Base-by-base conservation (phyloP, 225 moss, liverwort and hornwort species). In the Neckera pumila region DNA sequence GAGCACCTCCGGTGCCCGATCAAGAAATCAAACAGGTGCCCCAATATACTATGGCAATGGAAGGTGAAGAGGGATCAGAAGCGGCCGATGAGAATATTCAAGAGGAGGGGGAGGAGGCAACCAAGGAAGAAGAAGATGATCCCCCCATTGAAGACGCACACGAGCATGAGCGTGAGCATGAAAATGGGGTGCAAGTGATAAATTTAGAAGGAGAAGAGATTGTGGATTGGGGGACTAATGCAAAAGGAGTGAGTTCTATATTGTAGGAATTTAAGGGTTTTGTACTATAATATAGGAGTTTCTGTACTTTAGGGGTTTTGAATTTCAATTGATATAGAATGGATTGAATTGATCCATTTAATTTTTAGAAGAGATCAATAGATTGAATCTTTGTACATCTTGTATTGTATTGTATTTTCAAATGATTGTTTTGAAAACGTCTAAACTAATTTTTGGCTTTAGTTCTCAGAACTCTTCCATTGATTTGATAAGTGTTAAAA, bases 81-180 rank as follows among this genome's bases (percentile, higher is more conserved):
- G 67, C 17, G 3, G 9, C 23, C 0, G 77, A 87, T 33, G 82
- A 57, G 31, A 86, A 59, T 31, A 45, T 74, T 75, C 90, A 90
- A 83, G 90, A 86, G 56, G 86, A 82, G 14, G 80, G 83, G 43
- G 88, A 90, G 25, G 92, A 88, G 34, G 59, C 63, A 17, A 65
- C 17, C 56, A 81, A 84, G 66, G 87, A 85, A 20, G 90, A 92
- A 26, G 86, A 91, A 33, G 91, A 90, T 51, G 92, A 92, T 36
- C 86, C 90, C 59, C 86, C 88, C 51, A 85, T 87, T 54, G 90
- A 90, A 76, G 89, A 83, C 0, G 83, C 66, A 7, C 69, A 34
- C 0, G 67, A 1, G 27, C 58, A 60, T 2, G 74, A 74, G 18
- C 54, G 2, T 2, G 27, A 80, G 43, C 72, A 53, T 19, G 88